Evolutionary conservation across 306 rosid genomes (phyloP).

Genomic region (Delonix regia): DNA sequence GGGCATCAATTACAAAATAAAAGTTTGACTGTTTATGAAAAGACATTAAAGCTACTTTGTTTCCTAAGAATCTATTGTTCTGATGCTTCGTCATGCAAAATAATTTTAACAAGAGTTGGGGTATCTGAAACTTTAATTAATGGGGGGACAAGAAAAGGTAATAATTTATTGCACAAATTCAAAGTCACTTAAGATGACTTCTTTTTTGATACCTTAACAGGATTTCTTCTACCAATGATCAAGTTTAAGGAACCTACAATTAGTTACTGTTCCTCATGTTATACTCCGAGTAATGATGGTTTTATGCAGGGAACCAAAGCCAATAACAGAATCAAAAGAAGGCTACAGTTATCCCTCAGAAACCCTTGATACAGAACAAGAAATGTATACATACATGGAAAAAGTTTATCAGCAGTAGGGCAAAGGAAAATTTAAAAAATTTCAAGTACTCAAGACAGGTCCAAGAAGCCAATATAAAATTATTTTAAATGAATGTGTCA

Average conservation of each 20-base stretch:
- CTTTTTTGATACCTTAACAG: conserved; percentile 22
- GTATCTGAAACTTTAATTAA: conserved; percentile 26
- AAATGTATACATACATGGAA: not conserved
- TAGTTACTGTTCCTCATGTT: not conserved
- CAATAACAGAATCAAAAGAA: not conserved
- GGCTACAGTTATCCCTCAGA: not conserved
- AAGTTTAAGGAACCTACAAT: conserved; percentile 1
- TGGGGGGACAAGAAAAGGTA: conserved; percentile 28
- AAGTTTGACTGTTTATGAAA: not conserved
- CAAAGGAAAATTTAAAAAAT: not conserved
- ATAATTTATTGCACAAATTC: conserved; percentile 29
- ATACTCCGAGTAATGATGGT: not conserved
- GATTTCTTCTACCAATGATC: not conserved
- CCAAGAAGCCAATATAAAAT: too few relatives aligned
- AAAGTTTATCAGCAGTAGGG: not conserved
- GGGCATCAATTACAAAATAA: not conserved
- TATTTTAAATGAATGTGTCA: too few relatives aligned
- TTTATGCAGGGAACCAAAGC: not conserved
- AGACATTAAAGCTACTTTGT: too few relatives aligned
- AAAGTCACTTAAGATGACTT: not conserved
- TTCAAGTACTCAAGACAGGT: not conserved
- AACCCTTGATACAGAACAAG: not conserved
- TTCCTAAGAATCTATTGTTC: not conserved
- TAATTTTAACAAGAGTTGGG: conserved; percentile 15
- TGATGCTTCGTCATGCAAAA: conserved; percentile 8